A percentile compares a stretch with the other conserved stretches of the same genome.
Conservation (phyloP, 1,284 basidiomycete species). For the Neolentinus lepideus region DNA sequence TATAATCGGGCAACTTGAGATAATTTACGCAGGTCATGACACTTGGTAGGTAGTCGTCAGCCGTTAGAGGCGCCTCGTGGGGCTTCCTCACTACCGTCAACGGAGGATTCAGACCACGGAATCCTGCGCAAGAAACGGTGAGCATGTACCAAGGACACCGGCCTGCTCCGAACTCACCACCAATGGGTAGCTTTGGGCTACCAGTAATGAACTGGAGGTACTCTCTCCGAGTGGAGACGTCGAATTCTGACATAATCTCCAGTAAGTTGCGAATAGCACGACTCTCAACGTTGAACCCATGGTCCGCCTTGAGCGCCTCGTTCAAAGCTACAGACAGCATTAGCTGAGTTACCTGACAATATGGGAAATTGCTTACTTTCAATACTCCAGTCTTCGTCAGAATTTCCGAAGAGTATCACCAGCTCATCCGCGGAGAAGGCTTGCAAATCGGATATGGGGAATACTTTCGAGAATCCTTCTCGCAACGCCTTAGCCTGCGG, state of each 20-base stretch:
- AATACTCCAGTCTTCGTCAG: conserved; percentile 89
- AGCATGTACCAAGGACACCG: neutral
- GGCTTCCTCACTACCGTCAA: conserved; percentile 97
- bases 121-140: conserved; percentile 49
- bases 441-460: conserved; percentile 85
- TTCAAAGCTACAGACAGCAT: conserved; percentile 57
- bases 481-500: conserved; percentile 81
- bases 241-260: conserved; percentile 82
- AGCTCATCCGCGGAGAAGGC: conserved; percentile 94
- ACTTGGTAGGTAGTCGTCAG: conserved; percentile 94
- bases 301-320: conserved; percentile 93
- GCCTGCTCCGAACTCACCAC: conserved; percentile 45
- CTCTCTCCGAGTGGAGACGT: conserved; percentile 67
- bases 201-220: conserved; percentile 98
- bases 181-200: conserved; percentile 89
- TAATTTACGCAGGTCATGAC: conserved; percentile 99
- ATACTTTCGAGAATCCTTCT: conserved; percentile 90
- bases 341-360: neutral
- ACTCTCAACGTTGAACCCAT: conserved; percentile 95
- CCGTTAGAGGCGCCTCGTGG: conserved; percentile 82
- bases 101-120: conserved; percentile 90
- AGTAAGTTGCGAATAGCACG: conserved; percentile 84
- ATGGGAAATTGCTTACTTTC: conserved; percentile 59
- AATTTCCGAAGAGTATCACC: conserved; percentile 89
- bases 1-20: conserved; percentile 91